These are phyloP conservation scores for Andrographis paniculata DNA, from an alignment of 305 asterid genomes.

Conservation along the genomic window DNA sequence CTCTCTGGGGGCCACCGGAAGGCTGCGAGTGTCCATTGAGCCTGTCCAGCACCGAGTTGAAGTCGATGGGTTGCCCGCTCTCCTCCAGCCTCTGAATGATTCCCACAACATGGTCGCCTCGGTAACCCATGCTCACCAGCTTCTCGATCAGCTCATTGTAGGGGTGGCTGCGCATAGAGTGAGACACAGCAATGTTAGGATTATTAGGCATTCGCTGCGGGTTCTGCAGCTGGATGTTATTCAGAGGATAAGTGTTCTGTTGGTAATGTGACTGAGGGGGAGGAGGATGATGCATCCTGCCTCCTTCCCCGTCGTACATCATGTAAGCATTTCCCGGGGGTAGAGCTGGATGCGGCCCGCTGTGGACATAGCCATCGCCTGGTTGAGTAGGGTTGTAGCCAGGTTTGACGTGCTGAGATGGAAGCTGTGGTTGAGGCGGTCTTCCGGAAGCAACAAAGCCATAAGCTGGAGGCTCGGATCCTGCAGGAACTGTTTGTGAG, in stretches of 20 bases:
- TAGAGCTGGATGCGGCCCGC: slow-evolving; percentile 53
- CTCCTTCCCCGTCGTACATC: slow-evolving; percentile 56
- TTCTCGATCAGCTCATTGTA: slow-evolving; percentile 75
- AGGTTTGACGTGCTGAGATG: slow-evolving; percentile 47
- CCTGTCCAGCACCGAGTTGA: slow-evolving; percentile 64
- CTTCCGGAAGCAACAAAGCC: slow-evolving; percentile 47
- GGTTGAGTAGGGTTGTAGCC: slow-evolving; percentile 38
- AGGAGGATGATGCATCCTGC: slow-evolving; percentile 37
- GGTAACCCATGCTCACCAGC: slow-evolving; percentile 75
- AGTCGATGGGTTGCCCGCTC: slow-evolving; percentile 73
- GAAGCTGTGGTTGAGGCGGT: slow-evolving; percentile 47
- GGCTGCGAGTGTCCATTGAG: slow-evolving; percentile 54
- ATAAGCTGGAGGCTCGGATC: slow-evolving; percentile 45
- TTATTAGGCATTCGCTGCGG: slow-evolving; percentile 29
- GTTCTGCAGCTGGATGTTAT: slow-evolving; percentile 20
- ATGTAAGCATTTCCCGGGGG: slow-evolving; percentile 56
- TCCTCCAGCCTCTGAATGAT: slow-evolving; percentile 84
- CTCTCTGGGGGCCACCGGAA: slow-evolving; percentile 72
- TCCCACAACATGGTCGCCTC: slow-evolving; percentile 63
- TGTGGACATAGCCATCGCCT: slow-evolving; percentile 50
- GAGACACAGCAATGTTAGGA: slow-evolving; percentile 43
- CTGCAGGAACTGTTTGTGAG: slow-evolving; percentile 41
- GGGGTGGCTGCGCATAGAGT: slow-evolving; percentile 49
- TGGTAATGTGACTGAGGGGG: slow-evolving; percentile 50
- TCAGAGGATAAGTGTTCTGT: slow-evolving; percentile 52